Base-by-base conservation (phyloP, 2,329 filamentous ascomycete genomes). In the Neospermospora avenae region DNA sequence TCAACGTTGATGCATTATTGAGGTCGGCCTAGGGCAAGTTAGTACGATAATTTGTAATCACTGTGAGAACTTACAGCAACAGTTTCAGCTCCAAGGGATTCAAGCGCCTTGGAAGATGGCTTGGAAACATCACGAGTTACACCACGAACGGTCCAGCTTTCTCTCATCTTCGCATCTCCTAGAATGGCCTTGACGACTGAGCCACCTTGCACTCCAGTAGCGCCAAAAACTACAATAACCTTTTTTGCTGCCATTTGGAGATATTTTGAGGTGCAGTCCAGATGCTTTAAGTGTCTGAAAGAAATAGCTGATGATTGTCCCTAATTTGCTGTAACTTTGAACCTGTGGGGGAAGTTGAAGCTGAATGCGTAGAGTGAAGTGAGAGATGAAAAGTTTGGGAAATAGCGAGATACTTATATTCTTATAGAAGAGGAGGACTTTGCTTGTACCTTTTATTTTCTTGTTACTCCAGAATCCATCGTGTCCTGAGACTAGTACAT, bases 201-300 rank as follows among this genome's bases (percentile, higher is more conserved):
- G n/a, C 80, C 78, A 59, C 80, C 81, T 61, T 83, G 80, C 59
- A 77, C 78, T 41, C 77, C 80, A 8, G 79, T 81, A 24, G 77
- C 78, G 14, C 79, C 79, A 51, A 81, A 71, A 4, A 82, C 75
- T 22, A 75, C 75, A 42, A 80, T 68, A 54, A 80, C 65, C 58
- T 78, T 76, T 61, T 73, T 72, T 35, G 63, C 31, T 46, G 70
- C 58, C 69, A 71, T 71, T 63, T 34, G 3, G 14, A 13, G 39
- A 25, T 37, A 34, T 13, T 11, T 24, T 24, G 18, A 48, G 25
- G 25, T 45, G 44, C 28, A 46, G 42, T 37, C 45, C 14, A 5
- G 37, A 52, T 34, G 10, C 39, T 20, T 7, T 13, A 13, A 48
- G 10, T 42, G n/a, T 42, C 39, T 42, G n/a, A 42, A n/a, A 42